Conservation (phyloP, 2,329 filamentous ascomycete genomes). For the Fusarium euwallaceae region DNA sequence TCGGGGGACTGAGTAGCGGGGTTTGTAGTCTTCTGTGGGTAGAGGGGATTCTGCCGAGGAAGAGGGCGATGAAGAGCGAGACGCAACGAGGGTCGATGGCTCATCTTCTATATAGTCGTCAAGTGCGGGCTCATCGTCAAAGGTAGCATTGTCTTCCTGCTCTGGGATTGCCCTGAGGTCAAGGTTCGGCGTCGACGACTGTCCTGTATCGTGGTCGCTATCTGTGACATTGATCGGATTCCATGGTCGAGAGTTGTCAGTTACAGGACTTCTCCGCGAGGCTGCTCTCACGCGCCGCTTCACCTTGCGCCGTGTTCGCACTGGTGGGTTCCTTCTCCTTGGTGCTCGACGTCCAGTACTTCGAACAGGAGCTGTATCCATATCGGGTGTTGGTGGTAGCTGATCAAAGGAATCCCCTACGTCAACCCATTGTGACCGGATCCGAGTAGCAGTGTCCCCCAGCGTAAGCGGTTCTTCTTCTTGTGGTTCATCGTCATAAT, state of each 20-base stretch:
- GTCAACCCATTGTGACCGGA: not conserved
- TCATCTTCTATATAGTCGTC: conserved; percentile 10
- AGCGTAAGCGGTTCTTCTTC: not conserved
- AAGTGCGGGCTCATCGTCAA: not conserved
- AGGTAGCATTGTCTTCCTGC: not conserved
- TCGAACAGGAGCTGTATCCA: conserved; percentile 19
- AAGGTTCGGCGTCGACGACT: too few species aligned
- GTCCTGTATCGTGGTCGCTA: not conserved
- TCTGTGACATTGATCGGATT: not conserved
- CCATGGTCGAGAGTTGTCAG: conserved; percentile 1
- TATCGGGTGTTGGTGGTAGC: conserved; percentile 21
- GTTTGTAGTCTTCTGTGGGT: conserved; percentile 1
- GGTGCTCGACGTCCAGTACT: conserved; percentile 33
- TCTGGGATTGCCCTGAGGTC: not conserved
- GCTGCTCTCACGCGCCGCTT: not conserved
- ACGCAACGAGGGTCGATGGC: not conserved
- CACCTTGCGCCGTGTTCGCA: not conserved
- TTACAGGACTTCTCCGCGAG: not conserved
- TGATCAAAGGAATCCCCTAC: conserved; percentile 11
- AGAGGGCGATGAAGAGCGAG: not conserved
- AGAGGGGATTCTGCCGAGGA: not conserved
- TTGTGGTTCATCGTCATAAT: not conserved
- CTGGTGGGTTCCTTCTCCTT: conserved; percentile 7
- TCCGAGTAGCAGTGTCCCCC: not conserved
- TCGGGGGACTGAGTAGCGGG: conserved; percentile 39